Base-by-base conservation (phyloP, 1,284 basidiomycete genomes). In the Binderoboletus segoi region DNA sequence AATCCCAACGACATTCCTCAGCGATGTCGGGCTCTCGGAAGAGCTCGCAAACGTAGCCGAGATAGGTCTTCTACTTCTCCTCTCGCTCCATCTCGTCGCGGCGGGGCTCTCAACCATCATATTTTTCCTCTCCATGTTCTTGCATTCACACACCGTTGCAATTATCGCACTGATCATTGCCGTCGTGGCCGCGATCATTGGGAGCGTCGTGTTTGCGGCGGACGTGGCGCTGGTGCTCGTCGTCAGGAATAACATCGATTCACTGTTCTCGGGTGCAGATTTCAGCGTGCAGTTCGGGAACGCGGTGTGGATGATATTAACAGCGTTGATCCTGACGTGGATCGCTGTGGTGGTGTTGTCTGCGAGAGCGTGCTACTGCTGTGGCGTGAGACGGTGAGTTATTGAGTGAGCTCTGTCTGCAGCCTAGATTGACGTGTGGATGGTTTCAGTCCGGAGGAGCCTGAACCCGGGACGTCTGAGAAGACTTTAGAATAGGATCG, bases 251-350 rank as follows among this genome's bases (percentile, higher is more conserved):
- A 73, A 80, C 53, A 67, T 88, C 21, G 56, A 73, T 23, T 64
- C 71, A 11, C 49, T 84, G 8, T 69, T 77, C 12, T 67, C 74
- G 6, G 77, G 79, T 24, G 59, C 57, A 18, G 61, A 73, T 46
- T 77, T 90, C 21, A 69, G 63, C 1, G 78, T 87, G 5, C 60
- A 68, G 5, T 87, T 81, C 70, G 89, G 89, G n/a, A 83, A 85
- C 57, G 88, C 71, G 11, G 79, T 86, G 7, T 91, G 88, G 88
- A 82, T 91, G 83, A 79, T 83, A 26, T 63, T 89, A 21, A 77
- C 68, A 10, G 83, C 81, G 7, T 70, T 82, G 52, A 60, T 81
- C 15, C 66, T 82, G 59, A 79, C 82, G 3, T 90, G 88, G 85
- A 43, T 81, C 5, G 81, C 82, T 0, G 79, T 89, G 35, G 69